These are phyloP conservation scores for Dendrocalamus latiflorus DNA, from an alignment of 202 grass and related monocot genomes.

Conservation along the genomic window DNA sequence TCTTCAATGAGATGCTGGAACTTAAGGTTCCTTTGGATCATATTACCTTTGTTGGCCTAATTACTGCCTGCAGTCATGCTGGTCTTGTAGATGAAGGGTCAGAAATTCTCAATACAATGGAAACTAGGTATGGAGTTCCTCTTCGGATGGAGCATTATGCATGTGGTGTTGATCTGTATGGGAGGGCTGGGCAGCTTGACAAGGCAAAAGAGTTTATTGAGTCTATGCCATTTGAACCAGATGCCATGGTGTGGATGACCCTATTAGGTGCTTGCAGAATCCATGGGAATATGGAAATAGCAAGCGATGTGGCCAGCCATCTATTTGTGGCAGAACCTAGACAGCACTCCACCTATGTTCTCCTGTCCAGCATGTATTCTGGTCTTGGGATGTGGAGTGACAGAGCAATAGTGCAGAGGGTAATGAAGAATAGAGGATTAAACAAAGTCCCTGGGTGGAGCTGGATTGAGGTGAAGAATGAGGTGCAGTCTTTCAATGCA, in stretches of 20 bases:
- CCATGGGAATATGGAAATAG: constrained; percentile 56
- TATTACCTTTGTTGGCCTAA: constrained; percentile 53
- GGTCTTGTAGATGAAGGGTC: constrained; percentile 59
- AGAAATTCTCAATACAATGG: constrained; percentile 48
- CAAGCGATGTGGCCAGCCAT: constrained; percentile 38
- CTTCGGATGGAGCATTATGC: constrained; percentile 70
- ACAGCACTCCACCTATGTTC: constrained; percentile 63
- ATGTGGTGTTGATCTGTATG: constrained; percentile 65
- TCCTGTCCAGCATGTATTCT: constrained; percentile 58
- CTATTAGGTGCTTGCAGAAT: constrained; percentile 59
- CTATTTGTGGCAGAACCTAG: constrained; percentile 37
- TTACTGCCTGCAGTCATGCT: constrained; percentile 57
- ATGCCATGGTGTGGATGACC: constrained; percentile 74
- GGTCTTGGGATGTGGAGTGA: constrained; percentile 64
- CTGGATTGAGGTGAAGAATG: constrained; percentile 66
- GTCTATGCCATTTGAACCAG: constrained; percentile 63
- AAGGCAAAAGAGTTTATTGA: constrained; percentile 58
- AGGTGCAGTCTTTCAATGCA: constrained; percentile 64
- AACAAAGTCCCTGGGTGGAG: constrained; percentile 75
- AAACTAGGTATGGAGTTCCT: constrained; percentile 38
- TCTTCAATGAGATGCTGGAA: constrained; percentile 51
- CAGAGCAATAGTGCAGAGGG: constrained; percentile 48
- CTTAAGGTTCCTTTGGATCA: constrained; percentile 49
- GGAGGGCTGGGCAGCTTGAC: constrained; percentile 55
- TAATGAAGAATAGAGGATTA: constrained; percentile 58